phyloP scores from a whole-genome alignment of 2,329 filamentous ascomycete species.

The Tolypocladium nubicola region DNA sequence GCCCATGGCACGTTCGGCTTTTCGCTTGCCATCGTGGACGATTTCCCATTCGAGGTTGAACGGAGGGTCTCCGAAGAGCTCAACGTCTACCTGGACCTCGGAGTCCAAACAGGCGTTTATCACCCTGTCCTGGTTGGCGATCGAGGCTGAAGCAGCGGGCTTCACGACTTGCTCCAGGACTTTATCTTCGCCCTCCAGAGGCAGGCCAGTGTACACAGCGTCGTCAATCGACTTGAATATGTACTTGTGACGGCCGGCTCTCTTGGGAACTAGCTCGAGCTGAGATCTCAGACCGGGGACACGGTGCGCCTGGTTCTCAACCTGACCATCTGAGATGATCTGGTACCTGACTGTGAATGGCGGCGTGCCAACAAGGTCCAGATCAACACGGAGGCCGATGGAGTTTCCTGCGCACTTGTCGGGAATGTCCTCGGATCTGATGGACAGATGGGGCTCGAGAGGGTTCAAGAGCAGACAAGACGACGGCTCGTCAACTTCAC shows the following conservation, averaged over 20 bases:
- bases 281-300: constrained; percentile 71
- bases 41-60: constrained; percentile 90
- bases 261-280: constrained; percentile 69
- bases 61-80: constrained; percentile 71
- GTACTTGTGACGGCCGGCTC: constrained; percentile 81
- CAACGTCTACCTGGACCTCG: constrained; percentile 61
- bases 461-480: constrained; percentile 91
- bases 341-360: constrained; percentile 80
- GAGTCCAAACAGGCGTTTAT: constrained; percentile 76
- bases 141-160: constrained; percentile 74
- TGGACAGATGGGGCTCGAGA: constrained; percentile 66
- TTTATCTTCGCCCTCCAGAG: constrained; percentile 49
- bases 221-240: constrained; percentile 75
- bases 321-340: constrained; percentile 51
- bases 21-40: constrained; percentile 77
- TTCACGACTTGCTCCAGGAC: constrained; percentile 82
- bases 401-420: constrained; percentile 94
- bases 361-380: constrained; percentile 86
- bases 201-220: constrained; percentile 61
- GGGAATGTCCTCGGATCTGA: constrained; percentile 71
- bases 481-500: constrained; percentile 85
- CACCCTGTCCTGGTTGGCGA: constrained; percentile 42
- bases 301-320: constrained; percentile 41
- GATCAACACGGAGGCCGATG: constrained; percentile 76
- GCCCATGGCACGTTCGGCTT: constrained; percentile 51